These are phyloP conservation scores for Ceratobasidium sp. DNA, from an alignment of 1,284 basidiomycete species.

Conservation along the genomic window DNA sequence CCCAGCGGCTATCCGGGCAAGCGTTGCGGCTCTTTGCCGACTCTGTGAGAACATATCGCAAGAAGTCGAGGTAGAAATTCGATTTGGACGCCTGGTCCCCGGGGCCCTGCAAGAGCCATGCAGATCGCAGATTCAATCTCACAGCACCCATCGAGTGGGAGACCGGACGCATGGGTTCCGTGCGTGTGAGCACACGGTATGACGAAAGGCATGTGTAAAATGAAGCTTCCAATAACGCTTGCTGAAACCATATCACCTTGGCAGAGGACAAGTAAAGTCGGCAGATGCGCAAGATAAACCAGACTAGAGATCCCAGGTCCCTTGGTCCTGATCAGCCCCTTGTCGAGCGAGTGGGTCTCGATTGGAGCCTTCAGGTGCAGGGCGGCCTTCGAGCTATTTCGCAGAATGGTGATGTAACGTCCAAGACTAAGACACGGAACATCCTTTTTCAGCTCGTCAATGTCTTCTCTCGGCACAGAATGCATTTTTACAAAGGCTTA, in stretches of 20 bases:
- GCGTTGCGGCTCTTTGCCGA: slow-evolving; percentile 15
- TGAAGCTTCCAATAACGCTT: neutral
- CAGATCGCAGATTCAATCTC: slow-evolving; percentile 36
- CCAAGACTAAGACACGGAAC: neutral
- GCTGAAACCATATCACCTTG: neutral
- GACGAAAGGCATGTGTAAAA: slow-evolving; percentile 22
- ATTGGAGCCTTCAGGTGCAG: slow-evolving; percentile 32
- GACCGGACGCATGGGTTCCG: slow-evolving; percentile 10
- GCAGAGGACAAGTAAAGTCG: neutral
- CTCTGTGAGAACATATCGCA: slow-evolving; percentile 8
- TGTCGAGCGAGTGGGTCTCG: neutral
- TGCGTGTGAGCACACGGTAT: slow-evolving; percentile 22
- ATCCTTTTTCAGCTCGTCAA: neutral
- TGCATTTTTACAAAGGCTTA: slow-evolving; percentile 25
- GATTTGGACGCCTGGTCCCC: slow-evolving; percentile 15
- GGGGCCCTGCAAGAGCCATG: slow-evolving; percentile 29
- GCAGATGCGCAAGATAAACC: neutral
- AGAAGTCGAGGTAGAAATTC: slow-evolving; percentile 17
- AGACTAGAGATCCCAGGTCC: neutral
- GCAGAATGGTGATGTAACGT: neutral
- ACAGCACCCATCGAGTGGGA: slow-evolving; percentile 7
- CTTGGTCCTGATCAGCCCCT: slow-evolving; percentile 19
- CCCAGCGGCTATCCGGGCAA: neutral
- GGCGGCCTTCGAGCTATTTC: neutral
- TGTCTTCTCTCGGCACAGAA: slow-evolving; percentile 32